Conservation (phyloP, 2,329 filamentous ascomycete species). For the Verticillium nubilum region DNA sequence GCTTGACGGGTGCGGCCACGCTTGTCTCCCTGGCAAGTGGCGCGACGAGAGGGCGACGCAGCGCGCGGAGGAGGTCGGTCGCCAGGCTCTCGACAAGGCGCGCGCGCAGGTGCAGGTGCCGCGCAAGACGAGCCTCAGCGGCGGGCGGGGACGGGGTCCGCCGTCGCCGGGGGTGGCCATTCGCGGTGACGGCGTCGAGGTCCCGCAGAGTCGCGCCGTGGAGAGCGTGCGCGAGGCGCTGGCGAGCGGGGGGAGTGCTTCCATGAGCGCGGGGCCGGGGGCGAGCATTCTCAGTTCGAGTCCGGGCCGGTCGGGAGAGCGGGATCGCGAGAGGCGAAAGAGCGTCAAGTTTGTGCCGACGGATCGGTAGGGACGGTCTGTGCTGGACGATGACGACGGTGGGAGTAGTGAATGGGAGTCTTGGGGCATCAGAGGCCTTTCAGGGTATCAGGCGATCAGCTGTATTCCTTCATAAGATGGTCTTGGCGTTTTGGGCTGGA, state of each 20-base stretch:
- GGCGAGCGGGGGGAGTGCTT: conserved; percentile 22
- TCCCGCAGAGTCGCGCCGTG: conserved; percentile 55
- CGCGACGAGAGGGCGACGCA: conserved; percentile 39
- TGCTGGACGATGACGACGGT: not conserved
- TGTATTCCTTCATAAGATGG: not conserved
- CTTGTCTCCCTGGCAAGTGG: conserved; percentile 54
- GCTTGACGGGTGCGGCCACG: conserved; percentile 59
- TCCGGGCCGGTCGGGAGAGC: conserved; percentile 31
- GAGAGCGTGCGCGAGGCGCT: conserved; percentile 53
- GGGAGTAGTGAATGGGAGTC: not conserved
- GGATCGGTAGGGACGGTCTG: conserved; percentile 14
- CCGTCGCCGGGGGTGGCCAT: conserved; percentile 20
- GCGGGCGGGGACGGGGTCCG: not conserved
- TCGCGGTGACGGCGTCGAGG: conserved; percentile 46
- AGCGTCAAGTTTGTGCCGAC: conserved; percentile 57
- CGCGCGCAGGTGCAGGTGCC: conserved; percentile 15
- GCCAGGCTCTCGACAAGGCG: conserved; percentile 38
- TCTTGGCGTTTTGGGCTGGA: not conserved
- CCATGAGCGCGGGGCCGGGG: not conserved
- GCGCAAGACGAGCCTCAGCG: conserved; percentile 17
- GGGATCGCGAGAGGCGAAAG: conserved; percentile 52
- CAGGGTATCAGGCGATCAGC: not conserved
- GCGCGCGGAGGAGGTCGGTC: conserved; percentile 46
- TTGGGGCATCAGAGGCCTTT: not conserved
- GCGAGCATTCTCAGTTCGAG: conserved; percentile 42